A percentile compares a stretch with the other conserved stretches of the same genome.
Conservation (phyloP, 2,329 filamentous ascomycete genomes). For the Mariannaea elegans region DNA sequence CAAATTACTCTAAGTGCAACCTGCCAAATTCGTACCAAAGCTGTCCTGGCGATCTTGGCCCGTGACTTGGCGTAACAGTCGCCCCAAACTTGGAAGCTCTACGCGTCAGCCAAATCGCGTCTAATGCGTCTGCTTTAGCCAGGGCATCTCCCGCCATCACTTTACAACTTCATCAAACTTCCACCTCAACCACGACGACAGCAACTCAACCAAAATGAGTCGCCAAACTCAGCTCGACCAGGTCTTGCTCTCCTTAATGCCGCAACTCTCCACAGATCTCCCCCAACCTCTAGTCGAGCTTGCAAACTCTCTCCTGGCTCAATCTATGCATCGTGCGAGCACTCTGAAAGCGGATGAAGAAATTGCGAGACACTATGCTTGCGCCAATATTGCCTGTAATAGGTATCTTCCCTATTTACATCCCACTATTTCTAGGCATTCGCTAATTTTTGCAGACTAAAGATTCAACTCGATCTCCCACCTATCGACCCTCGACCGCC, state of each 20-base stretch:
- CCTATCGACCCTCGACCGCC: constrained; percentile 79
- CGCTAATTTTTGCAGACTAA: constrained; percentile 63
- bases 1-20: neutral
- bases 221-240: constrained; percentile 71
- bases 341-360: constrained; percentile 87
- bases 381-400: constrained; percentile 89
- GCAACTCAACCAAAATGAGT: constrained; percentile 64
- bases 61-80: constrained; percentile 21
- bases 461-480: constrained; percentile 79
- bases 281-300: constrained; percentile 76
- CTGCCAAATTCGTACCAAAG: neutral
- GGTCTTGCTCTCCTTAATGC: constrained; percentile 76
- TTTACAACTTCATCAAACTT: constrained; percentile 15
- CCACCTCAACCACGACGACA: neutral
- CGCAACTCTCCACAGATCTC: constrained; percentile 73
- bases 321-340: constrained; percentile 80
- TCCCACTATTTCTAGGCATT: neutral
- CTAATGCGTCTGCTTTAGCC: neutral
- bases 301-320: constrained; percentile 77
- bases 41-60: neutral
- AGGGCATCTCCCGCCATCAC: neutral
- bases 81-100: neutral
- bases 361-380: constrained; percentile 83
- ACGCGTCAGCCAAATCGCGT: constrained; percentile 16
- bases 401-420: constrained; percentile 58